phyloP scores from a whole-genome alignment of 148 eudicot genomes.

The Salicornia ramosissima region DNA sequence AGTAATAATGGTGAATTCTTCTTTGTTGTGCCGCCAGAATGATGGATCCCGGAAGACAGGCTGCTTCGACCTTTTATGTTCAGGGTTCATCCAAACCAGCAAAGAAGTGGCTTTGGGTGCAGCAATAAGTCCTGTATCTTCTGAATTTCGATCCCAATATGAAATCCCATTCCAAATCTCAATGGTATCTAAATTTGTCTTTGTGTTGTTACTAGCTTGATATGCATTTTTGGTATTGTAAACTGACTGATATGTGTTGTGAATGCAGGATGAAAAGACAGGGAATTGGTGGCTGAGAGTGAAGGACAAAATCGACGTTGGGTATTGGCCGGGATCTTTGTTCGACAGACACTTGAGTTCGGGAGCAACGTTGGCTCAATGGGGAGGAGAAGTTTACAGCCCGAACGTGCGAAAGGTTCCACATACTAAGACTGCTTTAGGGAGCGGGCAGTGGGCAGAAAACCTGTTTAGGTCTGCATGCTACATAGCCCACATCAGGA shows the following conservation, averaged over 20 bases:
- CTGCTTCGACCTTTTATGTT: conserved; percentile 60
- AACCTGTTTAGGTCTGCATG: conserved; percentile 21
- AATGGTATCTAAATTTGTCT: conserved; percentile 26
- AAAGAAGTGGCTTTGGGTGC: conserved; percentile 55
- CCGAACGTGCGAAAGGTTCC: conserved; percentile 35
- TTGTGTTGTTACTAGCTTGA: too few species aligned
- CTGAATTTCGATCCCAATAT: conserved; percentile 30
- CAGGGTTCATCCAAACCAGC: conserved; percentile 69
- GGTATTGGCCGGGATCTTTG: conserved; percentile 53
- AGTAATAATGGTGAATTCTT: too few species aligned
- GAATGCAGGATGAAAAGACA: conserved; percentile 38
- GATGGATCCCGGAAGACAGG: conserved; percentile 51
- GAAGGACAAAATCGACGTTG: conserved; percentile 39
- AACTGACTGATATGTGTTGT: too few species aligned
- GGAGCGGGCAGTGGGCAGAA: conserved; percentile 41
- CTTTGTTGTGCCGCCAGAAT: conserved; percentile 5
- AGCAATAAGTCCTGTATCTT: conserved; percentile 43
- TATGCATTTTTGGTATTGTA: too few species aligned
- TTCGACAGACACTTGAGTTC: conserved; percentile 18
- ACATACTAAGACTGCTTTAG: conserved; percentile 55
- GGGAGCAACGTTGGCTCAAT: conserved; percentile 36
- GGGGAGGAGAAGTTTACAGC: conserved; percentile 78
- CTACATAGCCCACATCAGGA: conserved; percentile 35
- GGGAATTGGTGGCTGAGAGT: conserved; percentile 57
- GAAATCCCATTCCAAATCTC: conserved; percentile 31